Conservation (phyloP, 257 asterid species). For the Asclepias syriaca region DNA sequence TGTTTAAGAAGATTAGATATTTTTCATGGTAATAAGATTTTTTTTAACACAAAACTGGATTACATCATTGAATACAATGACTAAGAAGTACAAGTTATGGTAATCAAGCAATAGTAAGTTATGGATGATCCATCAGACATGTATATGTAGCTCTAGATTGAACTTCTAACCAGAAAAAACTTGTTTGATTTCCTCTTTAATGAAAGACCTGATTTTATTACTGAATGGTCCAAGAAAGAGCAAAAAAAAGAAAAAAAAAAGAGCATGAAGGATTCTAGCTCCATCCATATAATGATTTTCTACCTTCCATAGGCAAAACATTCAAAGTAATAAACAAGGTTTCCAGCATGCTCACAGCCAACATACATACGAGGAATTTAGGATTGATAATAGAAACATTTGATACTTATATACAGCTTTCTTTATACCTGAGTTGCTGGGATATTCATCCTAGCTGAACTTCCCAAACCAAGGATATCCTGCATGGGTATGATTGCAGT, state of each 20-base stretch:
- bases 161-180: not conserved
- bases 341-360: not conserved
- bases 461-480: constrained; percentile 82
- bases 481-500: constrained; percentile 94
- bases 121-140: not conserved
- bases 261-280: not conserved
- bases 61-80: not conserved
- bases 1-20: not conserved
- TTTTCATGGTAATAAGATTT: not conserved
- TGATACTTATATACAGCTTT: not conserved
- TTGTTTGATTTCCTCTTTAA: not conserved
- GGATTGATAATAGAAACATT: not conserved
- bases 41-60: not conserved
- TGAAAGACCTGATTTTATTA: not conserved
- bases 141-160: not conserved
- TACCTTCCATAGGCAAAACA: not conserved
- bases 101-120: not conserved
- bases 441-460: constrained; percentile 85
- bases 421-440: constrained; percentile 85
- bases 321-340: not conserved
- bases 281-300: not conserved
- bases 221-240: not conserved
- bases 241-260: too few species aligned
- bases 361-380: not conserved
- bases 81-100: not conserved